Conservation (phyloP, 148 eudicot species). For the Cornus kousa region DNA sequence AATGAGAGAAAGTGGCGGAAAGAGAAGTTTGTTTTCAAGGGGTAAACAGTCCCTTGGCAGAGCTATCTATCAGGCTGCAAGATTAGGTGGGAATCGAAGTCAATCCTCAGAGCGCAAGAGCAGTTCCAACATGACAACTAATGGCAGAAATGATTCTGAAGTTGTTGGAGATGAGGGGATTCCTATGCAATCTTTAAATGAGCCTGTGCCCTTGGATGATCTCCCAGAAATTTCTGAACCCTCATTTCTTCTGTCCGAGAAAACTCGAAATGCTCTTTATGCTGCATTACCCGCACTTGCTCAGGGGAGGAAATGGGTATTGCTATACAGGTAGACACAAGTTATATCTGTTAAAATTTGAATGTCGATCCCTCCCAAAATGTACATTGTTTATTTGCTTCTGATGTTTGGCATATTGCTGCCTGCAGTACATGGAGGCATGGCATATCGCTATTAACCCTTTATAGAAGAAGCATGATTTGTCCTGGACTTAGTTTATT, state of each 20-base stretch:
- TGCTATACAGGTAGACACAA: constrained; percentile 72
- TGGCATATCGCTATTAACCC: constrained; percentile 87
- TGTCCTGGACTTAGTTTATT: constrained; percentile 82
- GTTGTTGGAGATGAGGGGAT: constrained; percentile 34
- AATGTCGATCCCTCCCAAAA: not conserved
- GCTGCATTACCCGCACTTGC: constrained; percentile 66
- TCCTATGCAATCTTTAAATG: constrained; percentile 32
- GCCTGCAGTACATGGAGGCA: constrained; percentile 89
- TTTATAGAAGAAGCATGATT: constrained; percentile 81
- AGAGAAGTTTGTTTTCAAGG: constrained; percentile 63
- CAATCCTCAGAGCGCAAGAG: constrained; percentile 44
- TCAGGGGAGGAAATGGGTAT: constrained; percentile 81
- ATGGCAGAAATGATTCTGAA: constrained; percentile 31
- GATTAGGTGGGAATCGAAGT: constrained; percentile 54
- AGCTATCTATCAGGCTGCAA: constrained; percentile 68
- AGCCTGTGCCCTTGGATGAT: constrained; percentile 28
- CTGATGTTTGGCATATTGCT: not conserved
- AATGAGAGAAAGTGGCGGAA: constrained; percentile 56
- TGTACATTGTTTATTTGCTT: constrained; percentile 1
- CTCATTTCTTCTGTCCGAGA: constrained; percentile 67
- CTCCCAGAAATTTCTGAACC: constrained; percentile 81
- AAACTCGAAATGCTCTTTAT: constrained; percentile 55
- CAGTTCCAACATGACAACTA: constrained; percentile 27
- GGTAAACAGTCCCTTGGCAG: constrained; percentile 77
- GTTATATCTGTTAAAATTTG: constrained; percentile 4